These are phyloP conservation scores for Hyphodiscus hymeniophilus DNA, from an alignment of 495 filamentous ascomycete species.

Conservation along the genomic window DNA sequence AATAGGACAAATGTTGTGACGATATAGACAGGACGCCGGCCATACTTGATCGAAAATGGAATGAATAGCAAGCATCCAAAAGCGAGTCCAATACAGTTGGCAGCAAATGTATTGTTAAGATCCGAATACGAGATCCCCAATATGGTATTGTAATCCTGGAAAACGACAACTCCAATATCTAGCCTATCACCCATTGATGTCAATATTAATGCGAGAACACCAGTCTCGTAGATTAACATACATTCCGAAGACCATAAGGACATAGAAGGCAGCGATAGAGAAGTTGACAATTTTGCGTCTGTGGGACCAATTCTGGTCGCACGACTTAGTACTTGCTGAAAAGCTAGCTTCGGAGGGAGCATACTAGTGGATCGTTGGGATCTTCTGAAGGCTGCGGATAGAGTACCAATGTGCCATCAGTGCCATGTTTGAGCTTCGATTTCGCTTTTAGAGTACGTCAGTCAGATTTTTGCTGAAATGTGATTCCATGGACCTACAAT, in stretches of 20 bases:
- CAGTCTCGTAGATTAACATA: no score
- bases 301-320: slow-evolving; percentile 7
- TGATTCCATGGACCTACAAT: neutral
- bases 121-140: slow-evolving; percentile 26
- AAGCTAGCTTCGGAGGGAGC: neutral
- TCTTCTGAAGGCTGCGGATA: slow-evolving; percentile 49
- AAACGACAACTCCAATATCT: no score
- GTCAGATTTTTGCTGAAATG: neutral
- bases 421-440: neutral
- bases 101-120: slow-evolving; percentile 32
- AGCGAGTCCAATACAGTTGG: slow-evolving; percentile 30
- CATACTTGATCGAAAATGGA: slow-evolving; percentile 38
- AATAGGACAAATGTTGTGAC: slow-evolving; percentile 29
- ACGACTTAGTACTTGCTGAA: no score
- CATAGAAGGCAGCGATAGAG: no score
- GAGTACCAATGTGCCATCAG: slow-evolving; percentile 29
- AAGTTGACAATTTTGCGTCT: neutral
- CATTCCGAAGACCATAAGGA: no score
- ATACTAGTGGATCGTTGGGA: slow-evolving; percentile 47
- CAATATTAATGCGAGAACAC: no score
- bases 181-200: neutral
- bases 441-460: neutral
- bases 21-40: slow-evolving; percentile 37
- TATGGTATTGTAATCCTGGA: no score
- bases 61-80: slow-evolving; percentile 36